Base-by-base conservation (phyloP, 2,329 filamentous ascomycete genomes). In the Berkeleyomyces basicola region DNA sequence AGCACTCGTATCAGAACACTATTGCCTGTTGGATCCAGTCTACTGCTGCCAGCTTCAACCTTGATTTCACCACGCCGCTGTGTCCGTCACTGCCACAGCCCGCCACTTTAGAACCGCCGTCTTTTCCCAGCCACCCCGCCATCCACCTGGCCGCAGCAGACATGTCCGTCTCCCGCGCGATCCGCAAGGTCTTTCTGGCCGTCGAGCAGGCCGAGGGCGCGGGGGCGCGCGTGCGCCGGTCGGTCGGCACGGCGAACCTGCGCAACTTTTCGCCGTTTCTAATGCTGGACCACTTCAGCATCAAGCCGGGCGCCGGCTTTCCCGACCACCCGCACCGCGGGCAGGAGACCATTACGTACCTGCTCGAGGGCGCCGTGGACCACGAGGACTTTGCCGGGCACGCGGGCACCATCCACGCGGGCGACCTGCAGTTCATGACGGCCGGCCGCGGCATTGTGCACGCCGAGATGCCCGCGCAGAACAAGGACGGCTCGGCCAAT, bases 361-460 rank as follows among this genome's bases (percentile, higher is more conserved):
- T 97, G 39, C 79, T 97, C n/a, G 76, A 81, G 11, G 92, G 92
- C 67, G 88, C 82, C 3, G 84, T 95, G 64, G 90, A 96, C 74
- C 90, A 96, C 70, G 90, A 96, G 75, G 90, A 96, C 73, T 96
- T 96, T 68, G 85, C 88, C 1, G 90, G 90, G 10, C 85, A 93
- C 75, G 80, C 80, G 59, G 93, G 92, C 64, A 93, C 87, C 3
- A 89, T 97, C 68, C 80, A 86, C 65, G 75, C 87, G 0, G 92
- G 92, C n/a, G 92, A 96, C 71, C 76, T 97, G 58, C 92, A 97
- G 72, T 97, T 97, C 79, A 97, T 97, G 93, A 96, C 92, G 0
- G 92, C 92, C 0, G 92, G 92, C 3, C 78, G 81, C 23, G 92
- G 92, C 49, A 95, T 97, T 69, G 87, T 96, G 73, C 93, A 97